Conservation (phyloP, 78 protist species). For the Protostelium mycophagum region DNA sequence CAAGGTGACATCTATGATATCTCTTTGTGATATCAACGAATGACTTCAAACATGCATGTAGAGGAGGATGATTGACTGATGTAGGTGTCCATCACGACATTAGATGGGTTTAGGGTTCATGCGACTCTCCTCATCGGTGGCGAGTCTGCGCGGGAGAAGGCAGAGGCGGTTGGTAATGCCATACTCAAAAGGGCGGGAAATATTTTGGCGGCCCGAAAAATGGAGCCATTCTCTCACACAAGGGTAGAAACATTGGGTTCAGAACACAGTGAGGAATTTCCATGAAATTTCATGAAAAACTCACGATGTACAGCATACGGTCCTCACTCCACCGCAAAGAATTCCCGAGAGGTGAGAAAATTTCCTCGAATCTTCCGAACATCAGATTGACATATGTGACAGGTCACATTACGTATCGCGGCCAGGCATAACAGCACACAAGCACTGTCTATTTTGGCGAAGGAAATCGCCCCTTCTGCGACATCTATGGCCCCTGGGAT, state of each 20-base stretch:
- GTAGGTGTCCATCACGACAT: neutral
- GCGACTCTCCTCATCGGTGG: conserved; percentile 16
- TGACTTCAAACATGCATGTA: neutral
- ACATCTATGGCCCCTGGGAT: conserved; percentile 39
- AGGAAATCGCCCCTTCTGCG: conserved; percentile 14
- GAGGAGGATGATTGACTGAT: neutral
- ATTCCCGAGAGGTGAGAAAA: conserved; percentile 40
- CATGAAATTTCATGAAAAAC: neutral
- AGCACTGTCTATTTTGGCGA: conserved; percentile 7
- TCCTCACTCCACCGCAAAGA: neutral
- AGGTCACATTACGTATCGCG: conserved; percentile 4
- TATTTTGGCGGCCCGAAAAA: neutral
- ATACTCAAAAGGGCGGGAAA: neutral
- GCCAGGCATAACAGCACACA: conserved; percentile 4
- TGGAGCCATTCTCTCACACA: neutral
- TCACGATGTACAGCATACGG: neutral
- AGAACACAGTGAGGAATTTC: conserved; percentile 7
- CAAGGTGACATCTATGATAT: conserved; percentile 11
- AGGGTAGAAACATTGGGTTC: conserved; percentile 20
- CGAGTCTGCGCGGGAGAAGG: conserved; percentile 11
- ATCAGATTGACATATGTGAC: neutral
- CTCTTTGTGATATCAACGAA: neutral
- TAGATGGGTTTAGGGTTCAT: conserved; percentile 2
- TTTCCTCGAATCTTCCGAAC: too few species aligned
- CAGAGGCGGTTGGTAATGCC: conserved; percentile 18